Conservation (phyloP, 805 yeast species). For the Zygosaccharomyces gambellarensis region DNA sequence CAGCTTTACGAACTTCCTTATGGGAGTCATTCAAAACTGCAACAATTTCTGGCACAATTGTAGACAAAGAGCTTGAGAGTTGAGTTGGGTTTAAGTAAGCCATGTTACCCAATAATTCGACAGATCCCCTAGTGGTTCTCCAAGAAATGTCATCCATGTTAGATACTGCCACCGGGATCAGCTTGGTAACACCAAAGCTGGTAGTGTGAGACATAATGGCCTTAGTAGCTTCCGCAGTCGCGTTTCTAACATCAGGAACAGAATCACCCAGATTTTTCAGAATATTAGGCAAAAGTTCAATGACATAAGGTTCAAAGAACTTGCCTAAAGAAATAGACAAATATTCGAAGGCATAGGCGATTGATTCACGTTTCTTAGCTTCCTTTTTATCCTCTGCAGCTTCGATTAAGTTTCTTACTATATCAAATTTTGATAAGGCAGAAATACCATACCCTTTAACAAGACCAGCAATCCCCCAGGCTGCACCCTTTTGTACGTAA, state of each 20-base stretch:
- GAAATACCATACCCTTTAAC: constrained; percentile 86
- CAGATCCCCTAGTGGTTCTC: constrained; percentile 97
- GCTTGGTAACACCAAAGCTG: constrained; percentile 81
- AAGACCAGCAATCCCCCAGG: constrained; percentile 92
- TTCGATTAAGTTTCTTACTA: constrained; percentile 66
- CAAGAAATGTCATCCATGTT: constrained; percentile 86
- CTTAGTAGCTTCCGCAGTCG: constrained; percentile 83
- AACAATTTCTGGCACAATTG: constrained; percentile 93
- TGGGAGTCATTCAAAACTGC: constrained; percentile 92
- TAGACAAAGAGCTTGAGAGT: constrained; percentile 79
- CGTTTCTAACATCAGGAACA: constrained; percentile 78
- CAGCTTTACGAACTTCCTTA: constrained; percentile 94
- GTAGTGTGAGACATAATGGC: constrained; percentile 88
- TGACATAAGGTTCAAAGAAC: constrained; percentile 88
- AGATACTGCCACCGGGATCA: constrained; percentile 85
- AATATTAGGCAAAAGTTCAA: constrained; percentile 79
- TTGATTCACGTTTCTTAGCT: constrained; percentile 74
- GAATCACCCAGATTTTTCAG: constrained; percentile 81
- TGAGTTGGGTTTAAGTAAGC: constrained; percentile 95
- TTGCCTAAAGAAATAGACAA: constrained; percentile 71
- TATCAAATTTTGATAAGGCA: constrained; percentile 68
- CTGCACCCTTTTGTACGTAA: constrained; percentile 82
- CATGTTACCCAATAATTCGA: constrained; percentile 94
- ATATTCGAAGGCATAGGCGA: constrained; percentile 79
- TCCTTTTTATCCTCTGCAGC: constrained; percentile 87